These are phyloP conservation scores for Metroxylon sagu DNA, from an alignment of 176 grass and related monocot species.

Conservation along the genomic window DNA sequence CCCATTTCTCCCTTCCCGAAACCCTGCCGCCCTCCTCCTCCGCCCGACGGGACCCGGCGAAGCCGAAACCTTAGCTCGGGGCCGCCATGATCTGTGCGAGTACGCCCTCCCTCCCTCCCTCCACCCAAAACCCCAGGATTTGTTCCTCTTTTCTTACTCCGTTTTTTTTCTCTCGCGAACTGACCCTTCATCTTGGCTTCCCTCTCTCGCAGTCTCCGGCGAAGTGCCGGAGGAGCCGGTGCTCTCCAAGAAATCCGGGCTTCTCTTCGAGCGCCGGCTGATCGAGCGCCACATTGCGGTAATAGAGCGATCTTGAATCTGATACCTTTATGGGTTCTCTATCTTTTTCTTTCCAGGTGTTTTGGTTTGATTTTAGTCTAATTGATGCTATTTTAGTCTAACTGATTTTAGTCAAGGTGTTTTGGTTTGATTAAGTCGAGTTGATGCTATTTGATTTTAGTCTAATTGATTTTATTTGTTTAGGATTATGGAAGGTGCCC, in stretches of 20 bases:
- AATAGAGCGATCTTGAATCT: background rate
- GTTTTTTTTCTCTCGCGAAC: background rate
- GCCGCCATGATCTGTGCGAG: constrained; percentile 87
- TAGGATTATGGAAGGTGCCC: constrained; percentile 95
- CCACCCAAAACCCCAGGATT: constrained; percentile 24
- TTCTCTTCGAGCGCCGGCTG: constrained; percentile 78
- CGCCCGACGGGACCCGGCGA: background rate
- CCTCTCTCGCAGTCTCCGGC: constrained; percentile 58
- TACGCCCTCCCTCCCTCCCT: constrained; percentile 19
- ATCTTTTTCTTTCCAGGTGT: no score
- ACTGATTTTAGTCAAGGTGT: no score
- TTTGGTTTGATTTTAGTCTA: no score
- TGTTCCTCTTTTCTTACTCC: constrained; percentile 8
- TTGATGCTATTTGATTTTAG: no score
- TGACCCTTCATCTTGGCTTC: background rate
- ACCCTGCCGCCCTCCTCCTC: constrained; percentile 18
- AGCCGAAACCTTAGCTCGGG: background rate
- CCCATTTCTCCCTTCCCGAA: constrained; percentile 5
- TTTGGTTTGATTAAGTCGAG: no score
- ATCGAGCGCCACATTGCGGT: constrained; percentile 85
- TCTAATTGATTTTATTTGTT: background rate
- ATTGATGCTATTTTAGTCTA: no score
- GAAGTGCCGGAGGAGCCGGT: constrained; percentile 96
- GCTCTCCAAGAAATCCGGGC: constrained; percentile 91
- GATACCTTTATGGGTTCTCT: no score